Evolutionary conservation across 352 stramenopile genomes (phyloP).

Genomic region (Phytopythium kandeliae): DNA sequence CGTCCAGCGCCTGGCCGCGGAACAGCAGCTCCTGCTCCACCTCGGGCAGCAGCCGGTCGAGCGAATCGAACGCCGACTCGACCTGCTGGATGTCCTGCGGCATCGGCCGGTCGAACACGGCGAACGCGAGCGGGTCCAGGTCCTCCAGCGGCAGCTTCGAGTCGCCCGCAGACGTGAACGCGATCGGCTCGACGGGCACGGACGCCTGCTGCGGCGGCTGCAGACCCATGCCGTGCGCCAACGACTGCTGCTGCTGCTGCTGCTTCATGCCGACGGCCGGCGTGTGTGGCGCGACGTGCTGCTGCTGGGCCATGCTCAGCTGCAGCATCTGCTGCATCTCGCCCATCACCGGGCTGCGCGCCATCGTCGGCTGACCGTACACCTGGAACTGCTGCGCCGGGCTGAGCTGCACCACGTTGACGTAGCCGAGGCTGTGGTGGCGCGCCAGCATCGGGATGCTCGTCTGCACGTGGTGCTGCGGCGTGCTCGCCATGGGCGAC

Average conservation of each 20-base stretch:
- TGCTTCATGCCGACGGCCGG: conserved; percentile 7
- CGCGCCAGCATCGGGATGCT: conserved; percentile 40
- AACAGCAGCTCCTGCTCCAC: conserved; percentile 65
- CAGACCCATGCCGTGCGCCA: too few species aligned
- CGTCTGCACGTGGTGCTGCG: conserved; percentile 14
- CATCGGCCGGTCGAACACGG: conserved; percentile 40
- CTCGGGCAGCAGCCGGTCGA: conserved; percentile 62
- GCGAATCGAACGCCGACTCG: conserved; percentile 67
- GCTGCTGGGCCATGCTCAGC: conserved; percentile 30
- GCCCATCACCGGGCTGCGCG: conserved; percentile 16
- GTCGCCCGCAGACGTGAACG: conserved; percentile 29
- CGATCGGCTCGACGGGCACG: conserved; percentile 63
- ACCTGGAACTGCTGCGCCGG: conserved; percentile 21
- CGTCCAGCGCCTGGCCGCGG: conserved; percentile 26
- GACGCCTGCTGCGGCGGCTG: conserved; percentile 15
- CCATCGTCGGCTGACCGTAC: conserved; percentile 28
- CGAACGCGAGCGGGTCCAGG: conserved; percentile 60
- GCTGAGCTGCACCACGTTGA: conserved; percentile 37
- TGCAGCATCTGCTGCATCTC: conserved; percentile 27
- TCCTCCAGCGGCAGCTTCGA: conserved; percentile 43
- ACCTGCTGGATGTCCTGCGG: conserved; percentile 58
- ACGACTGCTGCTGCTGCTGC: conserved; percentile 14
- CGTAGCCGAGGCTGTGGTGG: conserved; percentile 64
- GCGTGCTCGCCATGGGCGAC: conserved; percentile 3
- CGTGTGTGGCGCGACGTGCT: conserved; percentile 20